Evolutionary conservation across 208 protist genomes (phyloP), one percentile per base, ranked within the genome.

Genomic region (Trypanosoma mega): DNA sequence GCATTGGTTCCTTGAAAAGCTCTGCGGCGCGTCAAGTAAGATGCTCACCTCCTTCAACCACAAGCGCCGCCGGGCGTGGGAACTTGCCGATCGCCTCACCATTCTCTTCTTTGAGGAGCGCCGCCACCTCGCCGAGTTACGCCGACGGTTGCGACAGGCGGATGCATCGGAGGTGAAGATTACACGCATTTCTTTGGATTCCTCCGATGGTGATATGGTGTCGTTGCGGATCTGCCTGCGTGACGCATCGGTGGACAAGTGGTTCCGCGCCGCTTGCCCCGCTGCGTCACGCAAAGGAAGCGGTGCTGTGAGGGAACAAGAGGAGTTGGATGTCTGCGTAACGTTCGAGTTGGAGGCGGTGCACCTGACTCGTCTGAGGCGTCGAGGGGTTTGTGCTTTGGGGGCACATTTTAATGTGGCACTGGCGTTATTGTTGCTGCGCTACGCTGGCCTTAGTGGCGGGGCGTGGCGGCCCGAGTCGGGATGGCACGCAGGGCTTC

Each of bases 401-500:
- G 30, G 41, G 23, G 12, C 41, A 9, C 20, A 30, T 18, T 80
- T 80, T 50, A 18, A 59, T 37, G 27, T 30, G 11, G 29, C 68
- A 20, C 27, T 80, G 18, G 74, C 74, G 1, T 24, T 47, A 11
- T 37, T 81, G 23, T 60, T 77, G 1, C 41, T 81, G 55, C 75
- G 75, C 27, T 81, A 81, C 18, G 45, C 68, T n/a, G 75, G 58
- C 1, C 36, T 81, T 34, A 72, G 65, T 0, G 58, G 58, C 26
- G 75, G 70, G 1, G 46, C 48, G 1, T 58, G 59, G 61, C 44
- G 61, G 44, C 58, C 57, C 24, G 75, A 76, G 50, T 64, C 75
- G 21, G 69, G 75, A 14, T 77, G 75, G 64, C 70, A 77, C 26
- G 75, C 70, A 5, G 64, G 61, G 20, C 44, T 81, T 47, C 70